These are phyloP conservation scores for Silybum marianum DNA, from an alignment of 129 eudicot species.

Conservation along the genomic window DNA sequence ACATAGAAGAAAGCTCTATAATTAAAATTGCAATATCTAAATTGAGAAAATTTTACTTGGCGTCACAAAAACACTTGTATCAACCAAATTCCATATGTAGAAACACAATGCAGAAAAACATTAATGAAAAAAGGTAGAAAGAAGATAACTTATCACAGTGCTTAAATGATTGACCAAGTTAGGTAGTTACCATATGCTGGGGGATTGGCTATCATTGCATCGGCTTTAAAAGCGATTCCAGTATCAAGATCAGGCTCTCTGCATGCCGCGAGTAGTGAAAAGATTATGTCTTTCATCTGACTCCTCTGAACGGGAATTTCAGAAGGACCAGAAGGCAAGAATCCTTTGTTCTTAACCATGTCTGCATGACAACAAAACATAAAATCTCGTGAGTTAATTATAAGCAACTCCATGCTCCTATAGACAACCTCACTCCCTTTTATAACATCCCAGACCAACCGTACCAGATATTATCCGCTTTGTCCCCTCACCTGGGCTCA, in stretches of 20 bases:
- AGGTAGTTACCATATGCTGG: constrained; percentile 85
- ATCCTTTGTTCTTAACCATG: constrained; percentile 98
- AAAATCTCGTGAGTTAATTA: constrained; percentile 2
- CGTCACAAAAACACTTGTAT: background rate
- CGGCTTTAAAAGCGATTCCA: constrained; percentile 87
- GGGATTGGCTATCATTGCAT: constrained; percentile 99
- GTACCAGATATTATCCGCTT: too few relatives aligned
- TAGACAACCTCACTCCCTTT: background rate
- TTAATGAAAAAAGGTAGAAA: background rate
- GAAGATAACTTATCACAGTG: background rate
- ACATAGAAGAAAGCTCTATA: background rate
- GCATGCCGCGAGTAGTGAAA: constrained; percentile 91
- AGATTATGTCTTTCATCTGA: constrained; percentile 89
- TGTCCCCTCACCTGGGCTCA: too few relatives aligned
- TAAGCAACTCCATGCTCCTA: constrained; percentile 1
- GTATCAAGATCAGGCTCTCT: constrained; percentile 94
- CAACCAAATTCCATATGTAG: background rate
- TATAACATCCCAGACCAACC: too few relatives aligned
- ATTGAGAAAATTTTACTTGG: background rate
- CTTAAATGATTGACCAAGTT: background rate
- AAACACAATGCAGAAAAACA: background rate
- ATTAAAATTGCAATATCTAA: background rate
- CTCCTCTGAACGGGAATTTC: constrained; percentile 88
- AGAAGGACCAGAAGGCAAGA: constrained; percentile 98
- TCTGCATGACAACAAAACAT: constrained; percentile 45